Evolutionary conservation across 345 rosid genomes (phyloP), one percentile per base, ranked within the genome.

Genomic region (Erysimum cheiranthoides): DNA sequence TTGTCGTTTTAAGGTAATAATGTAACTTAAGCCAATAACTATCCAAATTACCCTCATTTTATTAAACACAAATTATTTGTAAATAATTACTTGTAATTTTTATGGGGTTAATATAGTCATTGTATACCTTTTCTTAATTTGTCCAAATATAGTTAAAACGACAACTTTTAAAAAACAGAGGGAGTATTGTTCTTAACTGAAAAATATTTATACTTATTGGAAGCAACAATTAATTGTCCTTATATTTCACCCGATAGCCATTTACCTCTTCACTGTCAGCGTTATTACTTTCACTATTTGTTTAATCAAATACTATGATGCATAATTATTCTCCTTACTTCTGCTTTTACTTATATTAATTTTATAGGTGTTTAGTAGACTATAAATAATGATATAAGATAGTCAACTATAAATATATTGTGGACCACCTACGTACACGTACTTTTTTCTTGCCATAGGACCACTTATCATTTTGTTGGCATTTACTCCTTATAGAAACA

Each of bases 381-480:
- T 53, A 18, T 61, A 28, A 5, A 18, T 50, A 39, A n/a, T 42
- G 45, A 53, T 28, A 28, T 40, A 52, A 6, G 16, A 13, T 63
- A 34, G 47, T 53, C 64, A 53, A 8, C 66, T 60, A 46, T 34
- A 32, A 16, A 61, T 39, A 62, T 51, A 62, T 39, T 30, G 2
- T 28, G 70, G 63, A 63, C 77, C 77, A 73, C 28, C 58, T 40
- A 18, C 42, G n/a, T n/a, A n/a, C n/a, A n/a, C n/a, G n/a, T n/a
- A 11, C 21, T 16, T 5, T 51, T 61, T 25, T 30, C 61, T 39
- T 39, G 53, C 43, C 34, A 62, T 3, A 10, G 46, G 77, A 73
- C 77, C 70, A 53, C 56, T 28, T 3, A 32, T 10, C 5, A 16
- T 62, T 14, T 40, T 13, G 63, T 73, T 73, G 38, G 46, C 65